Conservation (phyloP, 768 basidiomycete species). For the Lactarius psammicola region DNA sequence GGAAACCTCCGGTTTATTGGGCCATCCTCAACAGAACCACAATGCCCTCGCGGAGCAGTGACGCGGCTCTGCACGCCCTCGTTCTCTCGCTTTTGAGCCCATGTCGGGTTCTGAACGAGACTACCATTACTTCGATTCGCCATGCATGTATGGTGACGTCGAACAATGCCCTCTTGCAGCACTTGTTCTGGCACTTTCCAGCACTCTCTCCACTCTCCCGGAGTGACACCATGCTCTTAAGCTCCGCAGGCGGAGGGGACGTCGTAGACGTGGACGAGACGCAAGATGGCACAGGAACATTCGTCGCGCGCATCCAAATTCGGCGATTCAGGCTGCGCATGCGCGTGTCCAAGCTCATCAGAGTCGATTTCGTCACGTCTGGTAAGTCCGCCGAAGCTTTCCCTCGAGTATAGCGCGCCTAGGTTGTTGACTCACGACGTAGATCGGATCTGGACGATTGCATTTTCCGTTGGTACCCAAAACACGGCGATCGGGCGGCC, state of each 20-base stretch:
- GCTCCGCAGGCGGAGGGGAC: conserved; percentile 46
- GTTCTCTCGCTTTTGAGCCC: conserved; percentile 51
- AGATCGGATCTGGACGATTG: conserved; percentile 58
- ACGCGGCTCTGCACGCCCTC: conserved; percentile 30
- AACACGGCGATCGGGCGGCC: conserved; percentile 18
- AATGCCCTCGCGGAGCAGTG: conserved; percentile 18
- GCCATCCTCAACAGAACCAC: conserved; percentile 55
- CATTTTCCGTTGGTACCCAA: conserved; percentile 37
- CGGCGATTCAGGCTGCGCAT: conserved; percentile 67
- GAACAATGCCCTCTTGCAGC: conserved; percentile 60
- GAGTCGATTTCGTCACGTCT: conserved; percentile 64
- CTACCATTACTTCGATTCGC: conserved; percentile 47
- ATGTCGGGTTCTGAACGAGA: conserved; percentile 40
- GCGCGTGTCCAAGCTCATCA: conserved; percentile 55
- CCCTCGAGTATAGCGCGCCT: background rate
- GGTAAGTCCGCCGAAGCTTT: conserved; percentile 34
- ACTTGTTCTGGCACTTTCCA: conserved; percentile 47
- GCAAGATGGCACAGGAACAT: conserved; percentile 43
- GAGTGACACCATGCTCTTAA: conserved; percentile 48
- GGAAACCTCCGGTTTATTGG: conserved; percentile 70
- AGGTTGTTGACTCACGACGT: background rate
- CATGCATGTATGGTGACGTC: conserved; percentile 63
- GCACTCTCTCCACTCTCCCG: conserved; percentile 53
- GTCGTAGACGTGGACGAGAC: conserved; percentile 48
- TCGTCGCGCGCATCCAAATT: conserved; percentile 51